Evolutionary conservation across 202 grass and related monocot species (phyloP).

Genomic region (Eragrostis tef): DNA sequence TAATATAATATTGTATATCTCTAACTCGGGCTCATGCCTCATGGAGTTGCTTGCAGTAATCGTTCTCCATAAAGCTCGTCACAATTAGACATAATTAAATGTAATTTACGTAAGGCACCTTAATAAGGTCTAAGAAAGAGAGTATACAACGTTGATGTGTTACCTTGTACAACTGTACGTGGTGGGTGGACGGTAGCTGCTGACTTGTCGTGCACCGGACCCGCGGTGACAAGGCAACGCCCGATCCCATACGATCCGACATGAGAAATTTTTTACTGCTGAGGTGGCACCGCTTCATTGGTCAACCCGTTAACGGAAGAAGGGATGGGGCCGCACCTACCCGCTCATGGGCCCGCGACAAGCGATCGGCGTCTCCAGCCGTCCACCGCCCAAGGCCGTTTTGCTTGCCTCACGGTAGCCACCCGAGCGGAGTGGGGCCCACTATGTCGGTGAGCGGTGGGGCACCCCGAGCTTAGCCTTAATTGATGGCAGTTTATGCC

Average conservation of each 20-base stretch:
- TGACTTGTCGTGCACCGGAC: slow-evolving; percentile 1
- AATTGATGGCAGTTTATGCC: not conserved
- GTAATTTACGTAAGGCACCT: not conserved
- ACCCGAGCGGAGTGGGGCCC: slow-evolving; percentile 5
- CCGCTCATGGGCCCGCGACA: not conserved
- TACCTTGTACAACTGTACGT: not conserved
- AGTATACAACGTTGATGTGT: not conserved
- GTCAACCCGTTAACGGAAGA: not conserved
- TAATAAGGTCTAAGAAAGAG: not conserved
- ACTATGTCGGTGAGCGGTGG: slow-evolving; percentile 37
- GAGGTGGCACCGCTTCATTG: slow-evolving; percentile 8
- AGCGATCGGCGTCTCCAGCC: not conserved
- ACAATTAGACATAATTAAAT: not conserved
- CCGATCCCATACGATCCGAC: not conserved
- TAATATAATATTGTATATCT: too few relatives aligned
- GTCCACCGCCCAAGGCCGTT: slow-evolving; percentile 19
- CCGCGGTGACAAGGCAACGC: not conserved
- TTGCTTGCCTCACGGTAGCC: not conserved
- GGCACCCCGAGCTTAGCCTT: not conserved
- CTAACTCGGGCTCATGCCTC: too few relatives aligned
- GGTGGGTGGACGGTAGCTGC: slow-evolving; percentile 18
- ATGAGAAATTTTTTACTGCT: not conserved
- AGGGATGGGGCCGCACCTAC: not conserved
- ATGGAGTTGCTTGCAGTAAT: not conserved
- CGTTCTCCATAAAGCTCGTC: not conserved